phyloP scores from a whole-genome alignment of 805 yeast species.

The Metschnikowia santaceciliae region DNA sequence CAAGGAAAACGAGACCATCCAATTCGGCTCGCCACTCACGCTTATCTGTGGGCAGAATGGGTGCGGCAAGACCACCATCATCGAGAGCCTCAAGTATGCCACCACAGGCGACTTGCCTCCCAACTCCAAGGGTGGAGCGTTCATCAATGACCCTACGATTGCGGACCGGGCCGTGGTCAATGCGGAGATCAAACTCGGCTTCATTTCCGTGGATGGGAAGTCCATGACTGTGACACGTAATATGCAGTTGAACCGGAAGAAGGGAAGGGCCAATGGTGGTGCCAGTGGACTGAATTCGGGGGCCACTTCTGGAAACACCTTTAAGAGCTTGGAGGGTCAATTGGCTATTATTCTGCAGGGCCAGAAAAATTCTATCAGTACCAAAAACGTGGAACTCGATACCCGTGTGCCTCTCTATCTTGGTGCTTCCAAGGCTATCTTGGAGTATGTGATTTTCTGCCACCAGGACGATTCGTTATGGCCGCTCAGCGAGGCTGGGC shows the following conservation, averaged over 20 bases:
- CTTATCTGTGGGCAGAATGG: slow-evolving; percentile 95
- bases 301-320: slow-evolving; percentile 44
- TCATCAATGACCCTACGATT: slow-evolving; percentile 86
- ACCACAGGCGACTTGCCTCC: slow-evolving; percentile 97
- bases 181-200: slow-evolving; percentile 89
- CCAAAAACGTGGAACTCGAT: slow-evolving; percentile 83
- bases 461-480: slow-evolving; percentile 96
- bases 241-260: slow-evolving; percentile 65
- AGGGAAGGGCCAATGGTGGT: slow-evolving; percentile 21
- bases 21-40: slow-evolving; percentile 87
- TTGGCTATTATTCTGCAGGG: slow-evolving; percentile 62
- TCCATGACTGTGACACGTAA: slow-evolving; percentile 85
- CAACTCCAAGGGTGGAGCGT: slow-evolving; percentile 92
- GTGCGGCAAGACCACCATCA: slow-evolving; percentile 93
- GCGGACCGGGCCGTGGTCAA: slow-evolving; percentile 71
- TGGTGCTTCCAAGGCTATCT: slow-evolving; percentile 83
- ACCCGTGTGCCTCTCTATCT: slow-evolving; percentile 72
- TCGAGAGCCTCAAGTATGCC: slow-evolving; percentile 89
- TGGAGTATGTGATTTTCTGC: slow-evolving; percentile 92
- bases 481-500: slow-evolving; percentile 93
- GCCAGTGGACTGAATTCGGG: not conserved
- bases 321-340: slow-evolving; percentile 91
- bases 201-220: slow-evolving; percentile 64
- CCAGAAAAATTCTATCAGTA: slow-evolving; percentile 68
- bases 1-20: slow-evolving; percentile 78